Conservation (phyloP, 192 early-diverging fungal genomes). For the Entomortierella parvispora region DNA sequence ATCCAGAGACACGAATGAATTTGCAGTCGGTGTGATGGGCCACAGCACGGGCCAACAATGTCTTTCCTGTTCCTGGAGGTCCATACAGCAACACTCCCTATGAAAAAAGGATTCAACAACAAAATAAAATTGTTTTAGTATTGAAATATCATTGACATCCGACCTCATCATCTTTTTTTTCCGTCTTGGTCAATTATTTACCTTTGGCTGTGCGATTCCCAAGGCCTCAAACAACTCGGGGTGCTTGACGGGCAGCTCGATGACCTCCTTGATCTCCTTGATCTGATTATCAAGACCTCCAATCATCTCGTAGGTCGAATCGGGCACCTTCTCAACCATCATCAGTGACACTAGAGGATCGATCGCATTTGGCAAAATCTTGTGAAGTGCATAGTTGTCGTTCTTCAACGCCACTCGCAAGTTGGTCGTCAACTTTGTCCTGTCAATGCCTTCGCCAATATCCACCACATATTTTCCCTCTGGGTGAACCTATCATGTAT, state of each 20-base stretch:
- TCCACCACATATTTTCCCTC: slow-evolving; percentile 99
- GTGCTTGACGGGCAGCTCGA: slow-evolving; percentile 99
- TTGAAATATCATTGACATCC: no score
- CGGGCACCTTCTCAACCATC: slow-evolving; percentile 99
- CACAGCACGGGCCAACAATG: slow-evolving; percentile 88
- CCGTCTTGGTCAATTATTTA: no score
- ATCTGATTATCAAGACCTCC: slow-evolving; percentile 99
- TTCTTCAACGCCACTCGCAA: slow-evolving; percentile 92
- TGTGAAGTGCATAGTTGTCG: slow-evolving; percentile 94
- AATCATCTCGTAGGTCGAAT: slow-evolving; percentile 99
- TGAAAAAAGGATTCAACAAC: background rate
- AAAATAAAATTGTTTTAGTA: background rate
- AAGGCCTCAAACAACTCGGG: slow-evolving; percentile 98
- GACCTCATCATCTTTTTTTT: no score
- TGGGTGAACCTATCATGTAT: slow-evolving; percentile 77
- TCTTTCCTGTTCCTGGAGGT: slow-evolving; percentile 91
- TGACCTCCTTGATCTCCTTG: slow-evolving; percentile 99
- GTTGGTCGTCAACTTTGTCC: slow-evolving; percentile 89
- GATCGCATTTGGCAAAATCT: slow-evolving; percentile 96
- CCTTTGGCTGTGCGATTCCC: slow-evolving; percentile 98
- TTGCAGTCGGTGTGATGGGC: slow-evolving; percentile 93
- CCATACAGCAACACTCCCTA: slow-evolving; percentile 92
- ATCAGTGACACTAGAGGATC: slow-evolving; percentile 99
- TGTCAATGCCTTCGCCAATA: slow-evolving; percentile 91
- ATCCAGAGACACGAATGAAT: slow-evolving; percentile 91